A percentile compares a stretch with the other conserved stretches of the same genome.
Evolutionary conservation across 192 early-diverging fungal genomes (phyloP).

Genomic region (Podila verticillata): DNA sequence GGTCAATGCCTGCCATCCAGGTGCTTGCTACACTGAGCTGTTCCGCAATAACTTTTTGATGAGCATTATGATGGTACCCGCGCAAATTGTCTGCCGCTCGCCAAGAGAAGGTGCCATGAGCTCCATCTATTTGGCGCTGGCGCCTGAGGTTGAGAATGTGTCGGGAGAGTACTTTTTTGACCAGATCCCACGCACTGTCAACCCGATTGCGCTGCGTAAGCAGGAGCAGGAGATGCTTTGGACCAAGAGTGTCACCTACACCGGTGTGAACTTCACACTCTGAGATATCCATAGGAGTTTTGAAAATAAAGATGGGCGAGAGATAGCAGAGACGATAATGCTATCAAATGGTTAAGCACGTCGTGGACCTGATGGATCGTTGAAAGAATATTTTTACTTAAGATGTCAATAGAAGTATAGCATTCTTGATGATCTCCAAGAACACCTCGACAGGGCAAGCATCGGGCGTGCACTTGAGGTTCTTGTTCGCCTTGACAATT

Average conservation of each 20-base stretch:
- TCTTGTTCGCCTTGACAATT: conserved; percentile 8
- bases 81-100: conserved; percentile 48
- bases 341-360: too few relatives aligned
- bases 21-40: conserved; percentile 59
- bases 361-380: too few relatives aligned
- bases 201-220: conserved; percentile 24
- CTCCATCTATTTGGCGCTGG: conserved; percentile 56
- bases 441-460: conserved; percentile 4
- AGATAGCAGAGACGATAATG: too few relatives aligned
- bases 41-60: conserved; percentile 56
- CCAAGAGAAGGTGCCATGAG: conserved; percentile 50
- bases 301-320: too few relatives aligned
- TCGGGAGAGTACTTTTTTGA: conserved; percentile 56
- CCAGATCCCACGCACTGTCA: conserved; percentile 29
- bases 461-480: conserved; percentile 9
- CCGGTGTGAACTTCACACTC: too few relatives aligned
- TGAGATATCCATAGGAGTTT: too few relatives aligned
- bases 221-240: conserved; percentile 14
- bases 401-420: too few relatives aligned
- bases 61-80: conserved; percentile 46
- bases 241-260: neutral
- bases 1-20: conserved; percentile 67
- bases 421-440: neutral
- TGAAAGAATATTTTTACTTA: neutral
- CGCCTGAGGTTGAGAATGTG: conserved; percentile 53